phyloP scores from a whole-genome alignment of 106 monocot species.

The Dioscorea dumetorum region DNA sequence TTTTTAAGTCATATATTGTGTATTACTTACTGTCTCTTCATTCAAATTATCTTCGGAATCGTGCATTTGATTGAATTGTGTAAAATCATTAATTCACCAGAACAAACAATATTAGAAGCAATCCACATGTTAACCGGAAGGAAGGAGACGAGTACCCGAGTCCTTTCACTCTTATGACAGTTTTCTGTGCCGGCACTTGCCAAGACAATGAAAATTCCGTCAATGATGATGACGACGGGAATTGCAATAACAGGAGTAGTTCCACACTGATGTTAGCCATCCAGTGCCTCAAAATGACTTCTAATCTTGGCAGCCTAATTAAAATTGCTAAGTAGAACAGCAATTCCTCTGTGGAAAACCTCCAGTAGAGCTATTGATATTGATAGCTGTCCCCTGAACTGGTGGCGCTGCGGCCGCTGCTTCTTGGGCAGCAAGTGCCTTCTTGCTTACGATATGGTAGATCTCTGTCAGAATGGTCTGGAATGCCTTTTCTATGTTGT shows the following conservation, averaged over 20 bases:
- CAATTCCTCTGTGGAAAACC: conserved; percentile 18
- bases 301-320: neutral
- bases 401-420: conserved; percentile 20
- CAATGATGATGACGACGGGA: too few species aligned
- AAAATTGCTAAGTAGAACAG: conserved; percentile 40
- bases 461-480: conserved; percentile 52
- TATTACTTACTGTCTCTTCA: too few species aligned
- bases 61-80: too few species aligned
- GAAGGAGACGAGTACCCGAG: neutral
- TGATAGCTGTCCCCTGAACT: conserved; percentile 56
- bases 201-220: too few species aligned
- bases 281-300: neutral
- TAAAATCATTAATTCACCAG: neutral
- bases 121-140: neutral
- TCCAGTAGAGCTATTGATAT: conserved; percentile 30
- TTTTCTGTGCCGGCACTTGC: too few species aligned
- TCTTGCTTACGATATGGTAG: conserved; percentile 58
- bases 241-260: too few species aligned
- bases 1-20: too few species aligned
- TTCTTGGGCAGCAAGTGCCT: conserved; percentile 58
- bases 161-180: neutral
- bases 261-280: neutral
- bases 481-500: conserved; percentile 63
- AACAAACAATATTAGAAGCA: neutral
- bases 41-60: too few species aligned